Percentiles rank a stretch among this genome's conserved stretches.
These are phyloP conservation scores for Isoetes taiwanensis DNA, from an alignment of 75 land plant species.

Conservation along the genomic window DNA sequence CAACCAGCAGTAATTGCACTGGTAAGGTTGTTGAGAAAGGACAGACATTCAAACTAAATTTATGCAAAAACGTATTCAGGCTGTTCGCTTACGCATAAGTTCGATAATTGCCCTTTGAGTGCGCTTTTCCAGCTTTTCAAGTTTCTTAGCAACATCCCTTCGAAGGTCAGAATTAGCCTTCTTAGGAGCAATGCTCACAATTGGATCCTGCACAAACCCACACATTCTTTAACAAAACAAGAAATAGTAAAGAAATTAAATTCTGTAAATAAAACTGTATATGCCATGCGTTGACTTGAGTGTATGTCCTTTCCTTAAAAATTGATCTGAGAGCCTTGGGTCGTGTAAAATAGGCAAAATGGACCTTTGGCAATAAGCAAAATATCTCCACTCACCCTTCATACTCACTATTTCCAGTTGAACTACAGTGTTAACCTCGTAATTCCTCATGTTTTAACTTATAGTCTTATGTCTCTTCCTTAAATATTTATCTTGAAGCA, in stretches of 20 bases:
- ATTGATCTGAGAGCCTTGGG: background rate
- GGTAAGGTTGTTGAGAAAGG: too few relatives aligned
- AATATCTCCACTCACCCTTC: background rate
- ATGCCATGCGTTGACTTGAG: background rate
- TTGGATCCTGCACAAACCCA: constrained; percentile 60
- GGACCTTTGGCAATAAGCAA: background rate
- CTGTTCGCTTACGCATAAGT: constrained; percentile 81
- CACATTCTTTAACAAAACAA: background rate
- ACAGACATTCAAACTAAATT: too few relatives aligned
- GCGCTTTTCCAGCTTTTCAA: constrained; percentile 93
- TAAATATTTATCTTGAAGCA: too few relatives aligned
- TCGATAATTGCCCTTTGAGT: constrained; percentile 76
- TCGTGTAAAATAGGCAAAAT: background rate
- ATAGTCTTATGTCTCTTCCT: too few relatives aligned
- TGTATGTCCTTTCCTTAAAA: too few relatives aligned
- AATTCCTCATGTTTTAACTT: too few relatives aligned
- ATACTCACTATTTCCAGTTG: too few relatives aligned
- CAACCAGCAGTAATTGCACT: too few relatives aligned
- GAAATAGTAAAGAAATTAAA: background rate
- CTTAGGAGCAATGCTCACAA: constrained; percentile 92
- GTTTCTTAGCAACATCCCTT: constrained; percentile 86
- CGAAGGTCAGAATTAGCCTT: constrained; percentile 96
- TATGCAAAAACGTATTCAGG: too few relatives aligned
- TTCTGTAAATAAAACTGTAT: background rate
- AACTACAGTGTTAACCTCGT: too few relatives aligned